A percentile compares a stretch with the other conserved stretches of the same genome.
Conservation (phyloP, 768 basidiomycete genomes). For the Termitomyces sp. region DNA sequence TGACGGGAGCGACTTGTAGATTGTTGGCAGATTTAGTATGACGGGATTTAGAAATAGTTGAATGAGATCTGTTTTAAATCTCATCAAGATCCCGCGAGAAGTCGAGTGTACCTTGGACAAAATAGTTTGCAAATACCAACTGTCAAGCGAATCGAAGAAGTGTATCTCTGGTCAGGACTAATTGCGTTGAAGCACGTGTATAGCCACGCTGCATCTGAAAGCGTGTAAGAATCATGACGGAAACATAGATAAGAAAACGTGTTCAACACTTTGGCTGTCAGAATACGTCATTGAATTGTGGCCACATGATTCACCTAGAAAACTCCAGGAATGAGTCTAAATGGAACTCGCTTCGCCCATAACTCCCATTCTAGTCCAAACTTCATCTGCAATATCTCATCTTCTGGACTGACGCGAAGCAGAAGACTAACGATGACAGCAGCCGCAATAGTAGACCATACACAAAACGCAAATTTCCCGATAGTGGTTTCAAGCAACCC, state of each 20-base stretch:
- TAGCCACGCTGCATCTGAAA: neutral
- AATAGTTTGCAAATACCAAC: neutral
- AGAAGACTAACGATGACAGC: slow-evolving; percentile 22
- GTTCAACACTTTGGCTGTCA: neutral
- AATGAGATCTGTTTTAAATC: neutral
- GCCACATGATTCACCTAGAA: slow-evolving; percentile 16
- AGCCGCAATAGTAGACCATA: slow-evolving; percentile 21
- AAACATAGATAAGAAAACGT: neutral
- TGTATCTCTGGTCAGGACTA: neutral
- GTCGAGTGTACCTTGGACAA: neutral
- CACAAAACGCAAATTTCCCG: slow-evolving; percentile 12
- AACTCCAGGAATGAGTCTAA: slow-evolving; percentile 26
- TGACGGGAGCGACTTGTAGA: too few relatives aligned
- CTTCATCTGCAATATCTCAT: slow-evolving; percentile 22
- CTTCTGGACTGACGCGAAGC: slow-evolving; percentile 28
- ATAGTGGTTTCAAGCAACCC: slow-evolving; percentile 19
- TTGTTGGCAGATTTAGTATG: neutral
- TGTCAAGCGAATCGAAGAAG: neutral
- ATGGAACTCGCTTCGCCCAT: slow-evolving; percentile 26
- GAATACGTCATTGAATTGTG: neutral
- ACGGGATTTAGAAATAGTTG: neutral
- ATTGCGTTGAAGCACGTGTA: neutral
- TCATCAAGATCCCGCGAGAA: neutral
- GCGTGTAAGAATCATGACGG: neutral
- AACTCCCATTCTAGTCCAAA: slow-evolving; percentile 23